A percentile compares a stretch with the other conserved stretches of the same genome.
Evolutionary conservation across 2,329 filamentous ascomycete genomes (phyloP).

Genomic region (Pseudogymnoascus destructans): DNA sequence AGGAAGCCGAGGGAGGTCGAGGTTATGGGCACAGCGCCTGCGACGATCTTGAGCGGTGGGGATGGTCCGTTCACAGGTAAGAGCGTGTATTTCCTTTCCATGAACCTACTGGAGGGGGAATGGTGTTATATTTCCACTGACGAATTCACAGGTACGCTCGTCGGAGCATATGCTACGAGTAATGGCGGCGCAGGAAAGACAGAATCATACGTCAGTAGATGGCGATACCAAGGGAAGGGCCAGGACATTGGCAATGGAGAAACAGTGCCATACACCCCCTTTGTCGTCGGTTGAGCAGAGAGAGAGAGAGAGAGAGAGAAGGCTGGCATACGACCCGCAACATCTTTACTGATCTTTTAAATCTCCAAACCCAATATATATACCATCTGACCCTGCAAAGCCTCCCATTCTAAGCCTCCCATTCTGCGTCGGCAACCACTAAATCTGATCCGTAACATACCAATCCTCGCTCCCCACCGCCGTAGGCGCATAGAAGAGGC

Average conservation of each 20-base stretch:
- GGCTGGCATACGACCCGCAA: not conserved
- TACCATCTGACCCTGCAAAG: constrained; percentile 14
- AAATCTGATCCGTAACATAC: constrained; percentile 22
- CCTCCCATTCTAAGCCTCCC: constrained; percentile 16
- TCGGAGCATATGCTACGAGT: constrained; percentile 40
- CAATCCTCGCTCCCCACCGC: constrained; percentile 18
- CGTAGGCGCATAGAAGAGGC: constrained; percentile 27
- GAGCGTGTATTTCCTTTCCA: not conserved
- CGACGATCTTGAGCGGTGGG: constrained; percentile 27
- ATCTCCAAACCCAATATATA: not conserved
- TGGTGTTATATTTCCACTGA: not conserved
- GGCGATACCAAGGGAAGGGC: constrained; percentile 11
- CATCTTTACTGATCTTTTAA: not conserved
- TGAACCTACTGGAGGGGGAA: constrained; percentile 9
- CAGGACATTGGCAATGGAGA: constrained; percentile 9
- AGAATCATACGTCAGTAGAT: constrained; percentile 31
- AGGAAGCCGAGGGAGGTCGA: constrained; percentile 30
- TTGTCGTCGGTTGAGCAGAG: not conserved
- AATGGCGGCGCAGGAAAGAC: constrained; percentile 34
- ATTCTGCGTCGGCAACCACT: constrained; percentile 15
- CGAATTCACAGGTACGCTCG: constrained; percentile 31
- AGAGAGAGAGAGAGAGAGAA: too few relatives aligned
- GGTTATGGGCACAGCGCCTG: constrained; percentile 32
- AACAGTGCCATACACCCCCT: not conserved
- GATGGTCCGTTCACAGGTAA: constrained; percentile 7